These are phyloP conservation scores for Arthrinium puccinioides DNA, from an alignment of 2,329 filamentous ascomycete species.

Conservation along the genomic window DNA sequence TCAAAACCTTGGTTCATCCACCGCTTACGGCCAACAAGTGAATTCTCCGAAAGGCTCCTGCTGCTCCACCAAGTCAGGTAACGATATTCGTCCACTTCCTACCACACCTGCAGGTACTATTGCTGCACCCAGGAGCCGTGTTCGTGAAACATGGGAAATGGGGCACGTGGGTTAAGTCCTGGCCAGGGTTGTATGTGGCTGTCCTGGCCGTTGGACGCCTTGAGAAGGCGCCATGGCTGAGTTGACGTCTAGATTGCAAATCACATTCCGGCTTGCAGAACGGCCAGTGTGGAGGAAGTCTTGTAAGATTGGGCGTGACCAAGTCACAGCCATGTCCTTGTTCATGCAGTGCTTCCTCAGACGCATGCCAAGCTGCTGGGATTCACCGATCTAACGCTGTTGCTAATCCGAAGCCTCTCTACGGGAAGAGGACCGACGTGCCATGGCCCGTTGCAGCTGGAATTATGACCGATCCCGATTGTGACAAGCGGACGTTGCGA, in stretches of 20 bases:
- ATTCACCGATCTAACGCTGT: too few relatives aligned
- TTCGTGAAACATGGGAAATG: background rate
- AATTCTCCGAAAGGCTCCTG: background rate
- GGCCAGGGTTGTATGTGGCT: background rate
- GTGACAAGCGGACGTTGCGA: background rate
- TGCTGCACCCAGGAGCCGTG: conserved; percentile 2
- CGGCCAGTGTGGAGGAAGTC: too few relatives aligned
- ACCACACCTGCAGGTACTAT: conserved; percentile 1
- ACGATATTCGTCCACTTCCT: too few relatives aligned
- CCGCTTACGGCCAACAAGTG: background rate
- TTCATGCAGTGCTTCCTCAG: too few relatives aligned
- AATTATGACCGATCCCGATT: background rate
- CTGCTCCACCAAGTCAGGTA: too few relatives aligned
- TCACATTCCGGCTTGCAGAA: too few relatives aligned
- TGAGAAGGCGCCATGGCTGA: background rate
- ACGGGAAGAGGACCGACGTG: conserved; percentile 17
- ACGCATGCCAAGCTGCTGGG: too few relatives aligned
- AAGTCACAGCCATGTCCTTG: too few relatives aligned
- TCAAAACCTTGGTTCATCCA: background rate
- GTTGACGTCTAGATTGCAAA: background rate
- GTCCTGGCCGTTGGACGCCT: background rate
- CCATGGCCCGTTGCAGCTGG: conserved; percentile 3
- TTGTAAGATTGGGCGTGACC: too few relatives aligned
- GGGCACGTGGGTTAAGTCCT: background rate
- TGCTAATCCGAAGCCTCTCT: conserved; percentile 3